Conservation (phyloP, 306 rosid species). For the Dryas octopetala region DNA sequence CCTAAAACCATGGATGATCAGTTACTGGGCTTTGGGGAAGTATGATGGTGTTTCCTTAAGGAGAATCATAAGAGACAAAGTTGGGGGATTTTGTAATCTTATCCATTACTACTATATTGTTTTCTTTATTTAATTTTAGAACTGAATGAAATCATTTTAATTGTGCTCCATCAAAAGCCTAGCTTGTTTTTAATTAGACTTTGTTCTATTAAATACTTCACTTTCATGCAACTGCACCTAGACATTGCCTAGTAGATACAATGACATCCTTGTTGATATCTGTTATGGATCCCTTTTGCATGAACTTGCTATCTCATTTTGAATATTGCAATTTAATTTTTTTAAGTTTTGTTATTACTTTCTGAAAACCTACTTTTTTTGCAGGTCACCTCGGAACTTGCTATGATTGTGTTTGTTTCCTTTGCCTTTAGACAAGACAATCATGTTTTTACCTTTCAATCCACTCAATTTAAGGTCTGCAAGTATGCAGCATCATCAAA, state of each 20-base stretch:
- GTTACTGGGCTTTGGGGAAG: background rate
- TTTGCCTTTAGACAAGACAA: background rate
- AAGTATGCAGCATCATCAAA: slow-evolving; percentile 75
- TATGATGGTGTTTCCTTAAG: too few species aligned
- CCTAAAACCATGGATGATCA: background rate
- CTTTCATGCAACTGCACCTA: background rate
- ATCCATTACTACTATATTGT: too few species aligned
- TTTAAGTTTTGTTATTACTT: background rate
- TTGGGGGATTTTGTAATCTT: too few species aligned
- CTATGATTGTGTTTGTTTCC: background rate
- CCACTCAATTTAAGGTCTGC: slow-evolving; percentile 55
- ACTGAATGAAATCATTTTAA: background rate
- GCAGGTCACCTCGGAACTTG: background rate
- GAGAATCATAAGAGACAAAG: too few species aligned
- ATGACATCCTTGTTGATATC: background rate
- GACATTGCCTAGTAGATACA: too few species aligned
- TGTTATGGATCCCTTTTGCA: background rate
- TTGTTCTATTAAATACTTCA: background rate
- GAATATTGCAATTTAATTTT: background rate
- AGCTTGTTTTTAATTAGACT: background rate
- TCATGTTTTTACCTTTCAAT: slow-evolving; percentile 15
- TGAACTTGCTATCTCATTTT: background rate
- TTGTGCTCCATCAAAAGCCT: background rate
- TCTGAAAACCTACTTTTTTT: background rate
- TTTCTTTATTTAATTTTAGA: background rate